These are phyloP conservation scores for Hymenoscyphus repandus DNA, from an alignment of 2,329 filamentous ascomycete genomes.

Conservation along the genomic window DNA sequence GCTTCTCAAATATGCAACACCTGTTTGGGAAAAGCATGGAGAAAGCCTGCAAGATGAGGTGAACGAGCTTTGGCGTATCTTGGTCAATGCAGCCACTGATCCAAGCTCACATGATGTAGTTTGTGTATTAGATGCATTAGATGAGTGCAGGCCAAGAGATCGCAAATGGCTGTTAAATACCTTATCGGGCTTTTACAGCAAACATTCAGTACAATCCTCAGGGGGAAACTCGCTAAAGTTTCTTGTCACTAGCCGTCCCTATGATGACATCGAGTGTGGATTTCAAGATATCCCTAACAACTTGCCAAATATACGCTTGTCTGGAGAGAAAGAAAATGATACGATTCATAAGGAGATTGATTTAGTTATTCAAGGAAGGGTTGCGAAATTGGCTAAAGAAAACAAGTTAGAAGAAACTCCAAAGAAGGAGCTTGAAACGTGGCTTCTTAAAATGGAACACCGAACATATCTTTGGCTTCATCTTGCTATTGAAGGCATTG, in stretches of 20 bases:
- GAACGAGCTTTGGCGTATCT: conserved; percentile 32
- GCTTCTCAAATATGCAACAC: conserved; percentile 33
- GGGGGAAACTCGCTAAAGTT: conserved; percentile 26
- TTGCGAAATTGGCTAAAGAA: conserved; percentile 4
- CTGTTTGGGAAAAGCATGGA: conserved; percentile 25
- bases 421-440: not conserved
- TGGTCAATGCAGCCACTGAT: conserved; percentile 28
- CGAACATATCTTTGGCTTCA: conserved; percentile 17
- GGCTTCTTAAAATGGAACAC: conserved; percentile 5
- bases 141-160: conserved; percentile 33
- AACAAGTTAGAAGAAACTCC: not conserved
- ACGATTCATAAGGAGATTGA: conserved; percentile 34
- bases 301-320: conserved; percentile 32
- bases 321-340: conserved; percentile 34
- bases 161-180: conserved; percentile 19
- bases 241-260: conserved; percentile 34
- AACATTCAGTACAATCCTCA: too few relatives aligned
- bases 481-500: conserved; percentile 10
- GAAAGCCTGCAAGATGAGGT: conserved; percentile 20
- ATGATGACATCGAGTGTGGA: conserved; percentile 26
- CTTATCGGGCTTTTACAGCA: too few relatives aligned
- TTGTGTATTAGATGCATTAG: conserved; percentile 37
- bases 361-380: conserved; percentile 27
- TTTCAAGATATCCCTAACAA: conserved; percentile 19
- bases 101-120: conserved; percentile 28